Conservation (phyloP, 768 basidiomycete genomes). For the Pisolithus marmoratus region DNA sequence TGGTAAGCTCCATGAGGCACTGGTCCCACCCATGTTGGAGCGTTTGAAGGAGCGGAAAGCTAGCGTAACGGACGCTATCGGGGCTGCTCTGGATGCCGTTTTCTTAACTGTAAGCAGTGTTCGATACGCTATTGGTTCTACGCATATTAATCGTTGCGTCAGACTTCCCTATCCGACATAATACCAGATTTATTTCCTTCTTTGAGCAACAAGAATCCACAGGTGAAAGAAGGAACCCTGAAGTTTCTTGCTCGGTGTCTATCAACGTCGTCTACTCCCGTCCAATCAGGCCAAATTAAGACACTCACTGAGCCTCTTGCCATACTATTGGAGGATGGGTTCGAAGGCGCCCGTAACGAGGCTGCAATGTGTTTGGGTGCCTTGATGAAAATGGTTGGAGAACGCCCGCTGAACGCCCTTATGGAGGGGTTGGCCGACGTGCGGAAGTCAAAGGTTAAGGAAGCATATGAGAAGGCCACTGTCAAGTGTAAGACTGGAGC, state of each 20-base stretch:
- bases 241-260: conserved; percentile 83
- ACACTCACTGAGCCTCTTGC: conserved; percentile 73
- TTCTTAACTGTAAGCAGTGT: conserved; percentile 66
- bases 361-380: conserved; percentile 86
- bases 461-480: conserved; percentile 86
- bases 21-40: conserved; percentile 77
- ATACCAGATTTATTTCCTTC: conserved; percentile 75
- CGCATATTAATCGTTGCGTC: conserved; percentile 7
- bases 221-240: conserved; percentile 89
- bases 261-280: conserved; percentile 58
- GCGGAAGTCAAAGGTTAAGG: conserved; percentile 88
- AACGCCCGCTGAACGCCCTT: conserved; percentile 80
- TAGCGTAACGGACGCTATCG: conserved; percentile 85
- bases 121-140: conserved; percentile 2
- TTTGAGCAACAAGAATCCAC: conserved; percentile 88
- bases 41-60: conserved; percentile 92
- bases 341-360: conserved; percentile 83
- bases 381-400: conserved; percentile 96
- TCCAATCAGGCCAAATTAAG: conserved; percentile 75
- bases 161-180: conserved; percentile 79
- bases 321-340: conserved; percentile 76
- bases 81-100: conserved; percentile 81
- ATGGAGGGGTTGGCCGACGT: conserved; percentile 84
- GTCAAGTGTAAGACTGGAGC: conserved; percentile 78
- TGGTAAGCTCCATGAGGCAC: conserved; percentile 61